phyloP scores from a whole-genome alignment of 2,329 filamentous ascomycete genomes.

The Aureobasidium sp. region DNA sequence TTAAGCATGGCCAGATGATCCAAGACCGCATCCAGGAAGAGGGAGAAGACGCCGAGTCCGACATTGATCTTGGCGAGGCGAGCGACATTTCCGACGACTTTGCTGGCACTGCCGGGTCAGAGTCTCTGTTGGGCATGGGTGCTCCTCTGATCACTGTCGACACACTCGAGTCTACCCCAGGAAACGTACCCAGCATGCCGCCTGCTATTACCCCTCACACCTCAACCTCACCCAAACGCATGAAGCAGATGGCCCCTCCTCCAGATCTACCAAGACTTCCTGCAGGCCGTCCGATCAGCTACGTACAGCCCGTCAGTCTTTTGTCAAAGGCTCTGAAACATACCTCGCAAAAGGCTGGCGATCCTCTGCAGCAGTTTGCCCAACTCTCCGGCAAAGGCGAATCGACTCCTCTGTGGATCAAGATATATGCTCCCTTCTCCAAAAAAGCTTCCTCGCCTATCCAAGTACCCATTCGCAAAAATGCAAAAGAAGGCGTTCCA shows the following conservation, averaged over 20 bases:
- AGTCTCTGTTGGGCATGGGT: constrained; percentile 60
- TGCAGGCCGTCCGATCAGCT: constrained; percentile 65
- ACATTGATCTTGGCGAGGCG: constrained; percentile 32
- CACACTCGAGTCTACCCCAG: constrained; percentile 16
- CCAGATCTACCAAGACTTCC: constrained; percentile 60
- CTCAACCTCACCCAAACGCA: constrained; percentile 32
- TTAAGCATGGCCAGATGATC: constrained; percentile 48
- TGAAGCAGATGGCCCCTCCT: constrained; percentile 52
- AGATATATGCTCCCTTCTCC: constrained; percentile 70
- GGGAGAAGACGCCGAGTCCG: constrained; percentile 28
- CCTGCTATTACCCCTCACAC: constrained; percentile 40
- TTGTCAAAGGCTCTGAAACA: constrained; percentile 66
- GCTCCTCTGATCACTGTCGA: constrained; percentile 30
- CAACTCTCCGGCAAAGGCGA: constrained; percentile 72
- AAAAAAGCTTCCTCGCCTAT: constrained; percentile 57
- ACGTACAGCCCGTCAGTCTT: constrained; percentile 62
- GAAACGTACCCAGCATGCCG: constrained; percentile 34
- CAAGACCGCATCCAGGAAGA: constrained; percentile 48
- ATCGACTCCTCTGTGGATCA: constrained; percentile 65
- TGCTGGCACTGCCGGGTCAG: constrained; percentile 60
- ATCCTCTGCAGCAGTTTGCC: constrained; percentile 71
- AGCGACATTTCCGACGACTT: constrained; percentile 50
- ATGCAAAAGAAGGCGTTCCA: constrained; percentile 60
- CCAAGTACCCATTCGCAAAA: constrained; percentile 64
- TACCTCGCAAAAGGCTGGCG: constrained; percentile 60